Base-by-base conservation (phyloP, 371 early-diverging fungal genomes). In the Circinella minor region DNA sequence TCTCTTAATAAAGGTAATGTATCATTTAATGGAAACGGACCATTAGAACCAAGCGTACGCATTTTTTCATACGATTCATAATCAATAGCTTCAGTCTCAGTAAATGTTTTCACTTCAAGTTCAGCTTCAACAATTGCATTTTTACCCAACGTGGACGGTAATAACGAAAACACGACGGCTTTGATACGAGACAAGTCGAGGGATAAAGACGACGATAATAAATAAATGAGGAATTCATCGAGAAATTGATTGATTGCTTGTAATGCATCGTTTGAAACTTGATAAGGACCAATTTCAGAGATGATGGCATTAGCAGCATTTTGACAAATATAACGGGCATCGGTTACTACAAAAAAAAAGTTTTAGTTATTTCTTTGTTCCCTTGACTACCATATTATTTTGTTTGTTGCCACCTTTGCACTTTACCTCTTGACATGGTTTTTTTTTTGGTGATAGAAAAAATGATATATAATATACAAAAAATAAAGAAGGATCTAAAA, bases 41-140 rank as follows among this genome's bases (percentile, higher is more conserved):
- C 71, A n/a, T 71, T 61, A 11, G 48, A 69, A 15, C 78, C 78
- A 27, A 75, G 76, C 62, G 46, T 71, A 36, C 82, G 77, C 82
- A 85, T 82, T 17, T 71, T 74, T 65, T 85, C 85, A 65, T 85
- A 82, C 6, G 75, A 54, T 8, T 81, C 82, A 57, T 79, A 85
- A 49, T 85, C 81, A 51, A 79, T 84, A 49, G 71, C 80, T 74
- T 83, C 89, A 36, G 85, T 86, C 57, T 90, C 90, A 0, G 87
- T 81, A 68, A 87, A 88, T 4, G 85, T 86, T 67, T 90, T 90
- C 17, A 88, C 86, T 67, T 90, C 90, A 9, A 90, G 72, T 63
- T 90, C 90, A 8, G 90, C 89, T 71, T 90, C 90, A n/a, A 88
- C 86, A 67, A 90, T 86, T 11, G 90, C 88, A 71, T 88, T 88